phyloP scores from a whole-genome alignment of 768 basidiomycete genomes.

The Russula foetens region DNA sequence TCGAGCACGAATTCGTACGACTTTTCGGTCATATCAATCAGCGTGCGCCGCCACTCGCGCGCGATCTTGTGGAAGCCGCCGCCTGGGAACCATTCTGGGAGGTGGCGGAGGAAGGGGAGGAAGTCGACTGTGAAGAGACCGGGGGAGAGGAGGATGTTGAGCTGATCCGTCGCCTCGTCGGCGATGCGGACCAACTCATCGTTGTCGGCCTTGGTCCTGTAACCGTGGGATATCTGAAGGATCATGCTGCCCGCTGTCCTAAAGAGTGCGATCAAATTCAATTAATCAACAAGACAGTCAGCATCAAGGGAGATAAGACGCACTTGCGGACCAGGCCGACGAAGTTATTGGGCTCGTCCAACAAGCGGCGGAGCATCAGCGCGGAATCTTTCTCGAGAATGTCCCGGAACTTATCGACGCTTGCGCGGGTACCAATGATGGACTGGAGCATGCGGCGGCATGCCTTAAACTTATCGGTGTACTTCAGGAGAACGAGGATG shows the following conservation, averaged over 20 bases:
- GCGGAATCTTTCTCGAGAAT: conserved; percentile 17
- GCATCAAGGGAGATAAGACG: neutral
- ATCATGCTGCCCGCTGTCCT: conserved; percentile 19
- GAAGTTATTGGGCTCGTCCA: conserved; percentile 18
- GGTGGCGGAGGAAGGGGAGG: conserved; percentile 20
- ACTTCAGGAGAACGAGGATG: conserved; percentile 20
- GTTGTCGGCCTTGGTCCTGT: conserved; percentile 11
- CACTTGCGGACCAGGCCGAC: conserved; percentile 20
- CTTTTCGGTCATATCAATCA: conserved; percentile 14
- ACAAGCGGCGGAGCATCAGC: conserved; percentile 12
- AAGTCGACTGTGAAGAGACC: conserved; percentile 21
- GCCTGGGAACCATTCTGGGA: conserved; percentile 24
- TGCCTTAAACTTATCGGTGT: conserved; percentile 19
- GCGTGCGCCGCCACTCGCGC: conserved; percentile 18
- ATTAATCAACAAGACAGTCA: neutral
- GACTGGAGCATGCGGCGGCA: conserved; percentile 19
- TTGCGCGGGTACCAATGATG: conserved; percentile 17
- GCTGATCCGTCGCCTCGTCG: conserved; percentile 20
- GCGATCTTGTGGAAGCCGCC: conserved; percentile 22
- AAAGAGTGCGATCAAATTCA: neutral
- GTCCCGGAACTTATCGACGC: conserved; percentile 17
- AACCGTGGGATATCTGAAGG: conserved; percentile 20
- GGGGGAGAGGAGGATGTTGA: conserved; percentile 12
- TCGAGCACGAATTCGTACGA: conserved; percentile 17
- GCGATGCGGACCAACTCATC: conserved; percentile 23